A percentile compares a stretch with the other conserved stretches of the same genome.
phyloP scores from a whole-genome alignment of 108 stramenopile genomes.

The Conticribra weissflogii region DNA sequence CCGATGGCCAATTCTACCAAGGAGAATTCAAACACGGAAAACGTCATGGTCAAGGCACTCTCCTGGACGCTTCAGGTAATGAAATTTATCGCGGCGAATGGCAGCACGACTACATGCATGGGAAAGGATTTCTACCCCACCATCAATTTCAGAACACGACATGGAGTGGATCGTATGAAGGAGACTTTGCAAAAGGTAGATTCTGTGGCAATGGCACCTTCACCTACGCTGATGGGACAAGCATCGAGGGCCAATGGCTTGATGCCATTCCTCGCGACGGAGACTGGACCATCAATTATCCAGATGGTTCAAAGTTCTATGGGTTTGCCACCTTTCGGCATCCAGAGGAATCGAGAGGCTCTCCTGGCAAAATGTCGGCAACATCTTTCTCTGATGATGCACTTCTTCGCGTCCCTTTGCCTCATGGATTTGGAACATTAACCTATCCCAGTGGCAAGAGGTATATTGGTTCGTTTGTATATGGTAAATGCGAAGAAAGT shows the following conservation, averaged over 20 bases:
- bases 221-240: conserved; percentile 33
- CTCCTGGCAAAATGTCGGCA: too few relatives aligned
- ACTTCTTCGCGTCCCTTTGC: conserved; percentile 29
- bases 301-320: conserved; percentile 44
- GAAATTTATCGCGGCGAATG: conserved; percentile 44
- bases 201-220: conserved; percentile 39
- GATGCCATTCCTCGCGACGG: conserved; percentile 42
- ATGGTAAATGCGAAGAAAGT: conserved; percentile 32
- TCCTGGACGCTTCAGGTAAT: conserved; percentile 19
- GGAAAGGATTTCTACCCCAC: conserved; percentile 22
- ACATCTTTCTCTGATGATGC: conserved; percentile 12
- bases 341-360: conserved; percentile 12
- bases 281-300: conserved; percentile 51
- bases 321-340: conserved; percentile 42
- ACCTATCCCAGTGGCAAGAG: conserved; percentile 37
- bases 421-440: conserved; percentile 44
- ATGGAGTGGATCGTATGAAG: conserved; percentile 36
- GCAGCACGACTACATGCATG: conserved; percentile 36
- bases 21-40: conserved; percentile 40
- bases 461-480: conserved; percentile 38
- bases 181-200: conserved; percentile 33
- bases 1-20: conserved; percentile 27
- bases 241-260: conserved; percentile 48
- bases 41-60: conserved; percentile 36
- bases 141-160: conserved; percentile 8